A percentile compares a stretch with the other conserved stretches of the same genome.
These are phyloP conservation scores for Colletotrichum aenigma DNA, from an alignment of 2,329 filamentous ascomycete species.

Conservation along the genomic window DNA sequence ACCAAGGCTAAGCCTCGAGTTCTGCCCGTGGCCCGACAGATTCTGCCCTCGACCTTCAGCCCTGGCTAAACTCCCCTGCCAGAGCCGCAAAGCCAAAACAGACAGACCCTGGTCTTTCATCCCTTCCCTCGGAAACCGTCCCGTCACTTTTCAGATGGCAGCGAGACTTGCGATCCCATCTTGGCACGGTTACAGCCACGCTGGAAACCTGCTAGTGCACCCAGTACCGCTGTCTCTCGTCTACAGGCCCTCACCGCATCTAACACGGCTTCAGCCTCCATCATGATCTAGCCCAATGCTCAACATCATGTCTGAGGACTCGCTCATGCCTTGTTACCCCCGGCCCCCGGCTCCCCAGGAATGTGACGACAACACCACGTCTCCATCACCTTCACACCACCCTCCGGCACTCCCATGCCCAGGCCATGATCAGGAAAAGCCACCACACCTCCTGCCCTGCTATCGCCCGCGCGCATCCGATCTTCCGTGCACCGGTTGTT, in stretches of 20 bases:
- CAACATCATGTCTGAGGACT: not conserved
- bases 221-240: not conserved
- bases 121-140: conserved; percentile 4
- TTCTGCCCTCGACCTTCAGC: not conserved
- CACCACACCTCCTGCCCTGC: not conserved
- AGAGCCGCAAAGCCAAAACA: conserved; percentile 21
- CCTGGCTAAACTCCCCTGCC: conserved; percentile 13
- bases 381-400: not conserved
- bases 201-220: not conserved
- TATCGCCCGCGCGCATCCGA: not conserved
- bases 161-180: not conserved
- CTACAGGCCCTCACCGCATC: not conserved
- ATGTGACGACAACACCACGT: not conserved
- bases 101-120: not conserved
- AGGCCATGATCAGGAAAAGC: not conserved
- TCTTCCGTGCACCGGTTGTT: conserved; percentile 9
- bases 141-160: conserved; percentile 9
- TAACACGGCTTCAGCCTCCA: not conserved
- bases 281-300: not conserved
- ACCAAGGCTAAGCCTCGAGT: not conserved
- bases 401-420: conserved; percentile 10
- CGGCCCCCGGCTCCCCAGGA: not conserved
- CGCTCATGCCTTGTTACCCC: not conserved
- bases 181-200: not conserved
- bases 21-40: not conserved